phyloP scores from a whole-genome alignment of 345 rosid species.

The Rhizophora apiculata region DNA sequence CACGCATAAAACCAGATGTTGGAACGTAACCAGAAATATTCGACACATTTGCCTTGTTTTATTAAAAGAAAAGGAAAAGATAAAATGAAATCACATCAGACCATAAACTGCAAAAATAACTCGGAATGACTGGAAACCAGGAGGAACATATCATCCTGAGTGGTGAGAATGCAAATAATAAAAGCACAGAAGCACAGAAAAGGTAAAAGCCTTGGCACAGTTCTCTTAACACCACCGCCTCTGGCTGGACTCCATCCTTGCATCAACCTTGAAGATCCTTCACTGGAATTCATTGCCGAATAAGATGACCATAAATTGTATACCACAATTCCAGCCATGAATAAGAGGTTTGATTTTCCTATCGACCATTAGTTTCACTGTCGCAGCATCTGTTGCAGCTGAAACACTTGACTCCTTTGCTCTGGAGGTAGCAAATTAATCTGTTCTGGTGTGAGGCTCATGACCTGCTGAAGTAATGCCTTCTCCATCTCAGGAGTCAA shows the following conservation, averaged over 20 bases:
- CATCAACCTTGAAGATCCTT: neutral
- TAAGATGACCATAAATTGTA: neutral
- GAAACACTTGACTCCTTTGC: slow-evolving; percentile 90
- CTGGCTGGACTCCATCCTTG: neutral
- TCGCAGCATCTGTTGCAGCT: slow-evolving; percentile 90
- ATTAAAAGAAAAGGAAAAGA: no score
- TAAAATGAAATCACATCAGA: no score
- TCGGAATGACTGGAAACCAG: no score
- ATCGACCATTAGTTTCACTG: slow-evolving; percentile 37
- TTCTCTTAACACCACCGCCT: no score
- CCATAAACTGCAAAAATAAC: no score
- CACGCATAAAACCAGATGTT: no score
- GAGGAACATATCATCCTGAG: no score
- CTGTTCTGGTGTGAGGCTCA: slow-evolving; percentile 96
- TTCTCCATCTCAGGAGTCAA: slow-evolving; percentile 93
- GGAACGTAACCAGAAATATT: no score
- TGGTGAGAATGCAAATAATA: no score
- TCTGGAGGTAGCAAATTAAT: slow-evolving; percentile 82
- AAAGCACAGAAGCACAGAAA: no score
- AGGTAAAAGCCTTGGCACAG: no score
- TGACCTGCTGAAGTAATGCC: slow-evolving; percentile 94
- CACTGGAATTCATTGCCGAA: neutral
- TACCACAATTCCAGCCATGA: neutral
- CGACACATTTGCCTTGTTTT: no score
- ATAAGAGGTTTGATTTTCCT: neutral